Evolutionary conservation across 2,329 filamentous ascomycete genomes (phyloP), one percentile per base, ranked within the genome.

Genomic region (Penicillium sp.): DNA sequence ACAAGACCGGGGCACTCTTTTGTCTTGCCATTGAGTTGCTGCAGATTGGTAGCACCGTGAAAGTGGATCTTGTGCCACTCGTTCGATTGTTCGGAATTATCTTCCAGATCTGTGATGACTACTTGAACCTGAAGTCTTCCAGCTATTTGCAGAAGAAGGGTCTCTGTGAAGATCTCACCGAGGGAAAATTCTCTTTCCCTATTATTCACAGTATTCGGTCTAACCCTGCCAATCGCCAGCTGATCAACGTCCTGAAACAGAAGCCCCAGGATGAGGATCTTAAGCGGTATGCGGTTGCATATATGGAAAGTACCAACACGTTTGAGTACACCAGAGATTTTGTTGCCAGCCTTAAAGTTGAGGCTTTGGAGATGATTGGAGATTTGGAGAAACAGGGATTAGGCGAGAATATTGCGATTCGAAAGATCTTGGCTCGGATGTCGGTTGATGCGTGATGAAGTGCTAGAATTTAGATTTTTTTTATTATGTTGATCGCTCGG

Each of bases 1-100:
- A 96, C 78, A 96, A 96, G 78, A 96, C 92, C 0, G 92, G 91
- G 52, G 92, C 92, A 0, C 81, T 96, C 1, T 96, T 96, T 79
- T 84, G 91, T 42, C 78, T 96, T 10, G 90, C 90, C 42, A 88
- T 96, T 72, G 92, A 93, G 77, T 83, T 96, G 29, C 96, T 96
- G 91, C 90, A 93, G 74, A 89, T 88, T 53, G 89, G 93, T 29
- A 49, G 50, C 19, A 76, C 43, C 13, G 26, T 31, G 16, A 25
- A 29, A 10, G 75, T 16, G 75, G 78, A 78, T 45, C 80, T 70
- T 37, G 61, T 61, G 14, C 31, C 31, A 4, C 33, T 60, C 7
- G 42, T 53, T 26, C 21, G 92, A 75, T 81, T 92, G 31, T 85
- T 96, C 57, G 92, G 92, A 31, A 85, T 95, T 55, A 87, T 95